Evolutionary conservation across 331 rosid species (phyloP).

Genomic region (Quercus tomentella): DNA sequence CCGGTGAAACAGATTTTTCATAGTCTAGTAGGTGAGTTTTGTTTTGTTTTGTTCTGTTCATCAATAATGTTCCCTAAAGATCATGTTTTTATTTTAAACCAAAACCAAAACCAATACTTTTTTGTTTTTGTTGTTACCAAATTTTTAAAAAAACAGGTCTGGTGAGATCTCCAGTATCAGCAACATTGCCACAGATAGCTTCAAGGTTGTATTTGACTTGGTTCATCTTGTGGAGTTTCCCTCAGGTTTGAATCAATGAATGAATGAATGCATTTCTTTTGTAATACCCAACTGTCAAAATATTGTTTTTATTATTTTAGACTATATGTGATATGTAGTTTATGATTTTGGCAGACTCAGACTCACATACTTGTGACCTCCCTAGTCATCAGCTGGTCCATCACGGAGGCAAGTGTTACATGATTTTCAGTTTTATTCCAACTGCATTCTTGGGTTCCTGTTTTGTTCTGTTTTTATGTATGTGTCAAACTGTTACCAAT

Average conservation of each 20-base stretch:
- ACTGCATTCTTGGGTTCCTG: not conserved
- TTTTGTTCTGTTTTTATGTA: conserved; percentile 7
- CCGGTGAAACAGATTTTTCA: conserved; percentile 65
- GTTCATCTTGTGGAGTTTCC: conserved; percentile 91
- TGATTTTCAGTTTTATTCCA: not conserved
- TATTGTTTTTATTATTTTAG: not conserved
- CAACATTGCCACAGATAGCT: conserved; percentile 79
- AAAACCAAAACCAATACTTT: not conserved
- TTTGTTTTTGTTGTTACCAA: not conserved
- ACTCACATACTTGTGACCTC: conserved; percentile 59
- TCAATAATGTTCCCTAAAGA: not conserved
- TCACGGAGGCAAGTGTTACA: conserved; percentile 72
- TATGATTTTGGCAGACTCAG: conserved; percentile 43
- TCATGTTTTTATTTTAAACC: not conserved
- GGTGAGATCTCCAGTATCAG: conserved; percentile 79
- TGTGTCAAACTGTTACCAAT: conserved; percentile 9
- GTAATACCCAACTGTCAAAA: not conserved
- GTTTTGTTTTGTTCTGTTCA: not conserved
- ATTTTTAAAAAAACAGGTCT: conserved; percentile 40
- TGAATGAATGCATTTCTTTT: not conserved
- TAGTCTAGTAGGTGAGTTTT: conserved; percentile 76
- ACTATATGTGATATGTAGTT: not conserved
- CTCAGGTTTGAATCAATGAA: conserved; percentile 49
- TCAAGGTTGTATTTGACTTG: conserved; percentile 74
- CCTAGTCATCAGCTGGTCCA: conserved; percentile 72